Evolutionary conservation across 208 protist species (phyloP).

Genomic region (Borovskyia barvae): DNA sequence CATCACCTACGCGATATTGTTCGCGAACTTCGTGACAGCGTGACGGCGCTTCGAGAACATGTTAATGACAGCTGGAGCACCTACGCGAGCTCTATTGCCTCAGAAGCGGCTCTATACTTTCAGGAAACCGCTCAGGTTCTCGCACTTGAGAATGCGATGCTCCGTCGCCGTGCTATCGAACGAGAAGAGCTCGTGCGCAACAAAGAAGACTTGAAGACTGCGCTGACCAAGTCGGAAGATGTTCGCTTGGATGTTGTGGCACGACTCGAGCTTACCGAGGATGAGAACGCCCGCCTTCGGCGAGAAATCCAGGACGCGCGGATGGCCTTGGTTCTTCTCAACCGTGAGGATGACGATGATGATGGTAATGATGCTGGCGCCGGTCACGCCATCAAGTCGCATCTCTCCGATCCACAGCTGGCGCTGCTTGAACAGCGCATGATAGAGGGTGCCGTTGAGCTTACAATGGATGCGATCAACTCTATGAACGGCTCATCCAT

Average conservation of each 20-base stretch:
- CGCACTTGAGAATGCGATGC: slow-evolving; percentile 33
- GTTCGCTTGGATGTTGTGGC: slow-evolving; percentile 9
- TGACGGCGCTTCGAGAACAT: slow-evolving; percentile 55
- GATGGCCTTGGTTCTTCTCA: slow-evolving; percentile 19
- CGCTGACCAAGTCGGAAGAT: slow-evolving; percentile 13
- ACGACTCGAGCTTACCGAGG: slow-evolving; percentile 13
- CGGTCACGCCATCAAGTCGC: background rate
- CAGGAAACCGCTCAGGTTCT: slow-evolving; percentile 26
- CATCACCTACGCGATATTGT: slow-evolving; percentile 79
- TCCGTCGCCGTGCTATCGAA: slow-evolving; percentile 39
- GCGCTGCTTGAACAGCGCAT: slow-evolving; percentile 51
- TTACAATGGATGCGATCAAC: slow-evolving; percentile 59
- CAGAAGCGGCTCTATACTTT: slow-evolving; percentile 10
- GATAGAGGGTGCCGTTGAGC: slow-evolving; percentile 46
- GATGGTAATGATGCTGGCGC: background rate
- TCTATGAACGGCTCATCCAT: slow-evolving; percentile 56
- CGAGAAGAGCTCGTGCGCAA: slow-evolving; percentile 29
- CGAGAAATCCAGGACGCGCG: slow-evolving; percentile 36
- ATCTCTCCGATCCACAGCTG: background rate
- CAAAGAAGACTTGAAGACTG: slow-evolving; percentile 23
- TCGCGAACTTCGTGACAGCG: slow-evolving; percentile 38
- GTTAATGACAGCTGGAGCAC: slow-evolving; percentile 67
- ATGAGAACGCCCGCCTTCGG: slow-evolving; percentile 32
- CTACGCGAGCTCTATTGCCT: slow-evolving; percentile 31
- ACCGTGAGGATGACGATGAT: slow-evolving; percentile 1